Evolutionary conservation across 2,329 filamentous ascomycete genomes (phyloP), one percentile per base, ranked within the genome.

Genomic region (Colletotrichum sp.): DNA sequence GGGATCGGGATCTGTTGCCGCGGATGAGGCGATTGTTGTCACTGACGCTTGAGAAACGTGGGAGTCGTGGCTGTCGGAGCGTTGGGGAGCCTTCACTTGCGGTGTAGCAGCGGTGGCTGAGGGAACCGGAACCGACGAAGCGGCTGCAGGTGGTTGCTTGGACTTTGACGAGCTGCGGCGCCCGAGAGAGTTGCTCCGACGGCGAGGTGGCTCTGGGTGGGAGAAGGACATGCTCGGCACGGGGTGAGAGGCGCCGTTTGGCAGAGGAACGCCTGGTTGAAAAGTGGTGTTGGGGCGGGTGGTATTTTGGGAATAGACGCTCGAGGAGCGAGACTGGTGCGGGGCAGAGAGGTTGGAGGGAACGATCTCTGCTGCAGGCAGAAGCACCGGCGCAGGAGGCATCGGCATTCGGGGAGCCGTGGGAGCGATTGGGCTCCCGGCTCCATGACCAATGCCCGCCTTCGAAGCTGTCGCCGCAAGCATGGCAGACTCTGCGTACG

Each of bases 21-120:
- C 76, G 15, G 77, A 81, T 13, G 79, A 82, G n/a, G 82, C 83
- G 66, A 88, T 87, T 1, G 86, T 87, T 3, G 86, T 88, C 21
- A 79, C 81, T 7, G 85, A 86, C 65, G 60, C 72, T 8, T 77
- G 77, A 15, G 85, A 86, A 66, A 44, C 70, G 9, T 77, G 76
- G 18, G 77, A 78, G 49, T 78, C 75, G 30, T 73, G 76, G 34
- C 74, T 77, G 32, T 72, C 73, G 12, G 70, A 76, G 7, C 78
- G 74, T 21, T 77, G 62, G 21, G 77, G 77, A 30, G 63, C 55
- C 26, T 44, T 68, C n/a, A 44, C 32, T 24, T 13, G 36, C 18
- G 62, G 28, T 18, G 44, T 18, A 1, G 44, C 15, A 30, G 59
- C 28, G 5, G 49, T 26, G 24, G 52, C n/a, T 13, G 36, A 55